Evolutionary conservation across 768 basidiomycete genomes (phyloP).

Genomic region (Hortiboletus flavorubellus): DNA sequence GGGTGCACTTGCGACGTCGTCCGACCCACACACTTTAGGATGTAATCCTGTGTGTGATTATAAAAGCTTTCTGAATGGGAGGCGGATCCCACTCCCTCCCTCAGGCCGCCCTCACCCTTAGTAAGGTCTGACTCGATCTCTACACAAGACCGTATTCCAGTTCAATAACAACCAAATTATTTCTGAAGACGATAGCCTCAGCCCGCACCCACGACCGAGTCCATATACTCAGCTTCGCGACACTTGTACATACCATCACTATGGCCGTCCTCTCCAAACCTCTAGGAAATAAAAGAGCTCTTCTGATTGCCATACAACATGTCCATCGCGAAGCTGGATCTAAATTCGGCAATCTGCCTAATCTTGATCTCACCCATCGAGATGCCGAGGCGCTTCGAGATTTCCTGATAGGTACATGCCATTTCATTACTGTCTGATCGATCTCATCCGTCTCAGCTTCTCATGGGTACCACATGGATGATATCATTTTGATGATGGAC

Average conservation of each 20-base stretch:
- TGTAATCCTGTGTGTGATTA: too few relatives aligned
- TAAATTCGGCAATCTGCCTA: background rate
- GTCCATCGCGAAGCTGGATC: constrained; percentile 3
- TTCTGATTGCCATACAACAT: constrained; percentile 17
- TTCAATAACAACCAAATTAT: too few relatives aligned
- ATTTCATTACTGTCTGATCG: background rate
- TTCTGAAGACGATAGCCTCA: background rate
- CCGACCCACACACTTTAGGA: too few relatives aligned
- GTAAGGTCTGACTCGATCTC: background rate
- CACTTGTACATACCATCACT: too few relatives aligned
- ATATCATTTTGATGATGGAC: constrained; percentile 47
- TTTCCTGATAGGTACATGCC: constrained; percentile 14
- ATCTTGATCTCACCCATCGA: constrained; percentile 20
- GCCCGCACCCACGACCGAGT: background rate
- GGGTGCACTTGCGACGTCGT: too few relatives aligned
- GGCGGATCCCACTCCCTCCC: background rate
- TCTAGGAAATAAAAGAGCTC: constrained; percentile 13
- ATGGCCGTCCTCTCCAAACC: constrained; percentile 1
- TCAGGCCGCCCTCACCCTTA: background rate
- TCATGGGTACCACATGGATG: constrained; percentile 37
- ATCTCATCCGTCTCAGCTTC: constrained; percentile 22
- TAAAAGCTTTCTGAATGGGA: too few relatives aligned
- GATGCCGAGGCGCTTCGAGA: constrained; percentile 16
- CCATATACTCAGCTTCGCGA: too few relatives aligned
- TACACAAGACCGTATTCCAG: background rate